phyloP scores from a whole-genome alignment of 371 early-diverging fungal species.

The Haplosporangium sp. region DNA sequence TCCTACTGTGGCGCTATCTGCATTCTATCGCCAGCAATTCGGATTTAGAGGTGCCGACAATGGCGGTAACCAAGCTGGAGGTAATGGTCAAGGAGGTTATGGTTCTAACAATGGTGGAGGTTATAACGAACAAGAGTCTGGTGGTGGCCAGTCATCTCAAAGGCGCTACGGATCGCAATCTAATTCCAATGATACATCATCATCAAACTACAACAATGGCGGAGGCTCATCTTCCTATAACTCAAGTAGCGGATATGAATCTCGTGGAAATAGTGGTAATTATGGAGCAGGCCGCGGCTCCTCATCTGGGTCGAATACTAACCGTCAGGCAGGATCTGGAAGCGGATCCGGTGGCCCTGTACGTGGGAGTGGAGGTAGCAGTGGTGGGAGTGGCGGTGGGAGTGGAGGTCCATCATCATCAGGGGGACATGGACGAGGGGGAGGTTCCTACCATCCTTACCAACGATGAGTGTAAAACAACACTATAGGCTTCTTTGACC shows the following conservation, averaged over 20 bases:
- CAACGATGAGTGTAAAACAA: constrained; percentile 27
- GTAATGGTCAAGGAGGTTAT: not conserved
- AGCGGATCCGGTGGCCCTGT: constrained; percentile 55
- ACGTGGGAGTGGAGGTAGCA: constrained; percentile 25
- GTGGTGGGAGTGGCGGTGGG: constrained; percentile 18
- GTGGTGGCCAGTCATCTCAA: constrained; percentile 26
- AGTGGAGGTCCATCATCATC: constrained; percentile 32
- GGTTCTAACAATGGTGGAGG: constrained; percentile 12
- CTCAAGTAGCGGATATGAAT: constrained; percentile 36
- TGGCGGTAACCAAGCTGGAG: not conserved
- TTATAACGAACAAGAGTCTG: constrained; percentile 7
- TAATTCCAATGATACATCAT: constrained; percentile 18
- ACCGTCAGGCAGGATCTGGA: constrained; percentile 42
- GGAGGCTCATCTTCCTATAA: constrained; percentile 20
- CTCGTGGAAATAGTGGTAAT: constrained; percentile 40
- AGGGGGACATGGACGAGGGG: constrained; percentile 36
- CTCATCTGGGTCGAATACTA: constrained; percentile 22
- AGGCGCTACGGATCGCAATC: constrained; percentile 30
- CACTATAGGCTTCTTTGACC: not conserved
- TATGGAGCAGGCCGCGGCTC: constrained; percentile 24
- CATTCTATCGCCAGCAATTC: constrained; percentile 39
- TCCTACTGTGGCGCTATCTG: constrained; percentile 31
- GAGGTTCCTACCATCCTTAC: constrained; percentile 52
- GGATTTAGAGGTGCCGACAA: constrained; percentile 13
- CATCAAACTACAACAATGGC: not conserved